These are phyloP conservation scores for Penium margaritaceum DNA, from an alignment of 139 green algal species.

Conservation along the genomic window DNA sequence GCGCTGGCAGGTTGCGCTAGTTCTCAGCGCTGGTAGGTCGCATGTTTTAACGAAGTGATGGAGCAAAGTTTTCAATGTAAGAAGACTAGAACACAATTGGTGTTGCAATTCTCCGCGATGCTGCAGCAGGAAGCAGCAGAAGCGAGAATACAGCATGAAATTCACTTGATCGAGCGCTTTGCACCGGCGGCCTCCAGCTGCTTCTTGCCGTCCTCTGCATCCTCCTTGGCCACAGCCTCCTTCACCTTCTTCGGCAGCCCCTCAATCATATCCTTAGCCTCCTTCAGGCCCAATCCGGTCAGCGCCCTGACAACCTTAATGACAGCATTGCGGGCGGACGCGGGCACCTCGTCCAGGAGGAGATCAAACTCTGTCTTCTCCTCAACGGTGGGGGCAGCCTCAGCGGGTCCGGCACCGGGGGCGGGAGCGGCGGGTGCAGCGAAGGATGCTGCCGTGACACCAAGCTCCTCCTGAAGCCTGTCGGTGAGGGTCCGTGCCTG, in stretches of 20 bases:
- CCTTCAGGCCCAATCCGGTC: slow-evolving; percentile 59
- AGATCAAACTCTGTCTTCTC: slow-evolving; percentile 43
- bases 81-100: too few relatives aligned
- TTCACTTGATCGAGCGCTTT: slow-evolving; percentile 14
- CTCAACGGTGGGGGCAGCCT: slow-evolving; percentile 20
- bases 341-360: slow-evolving; percentile 29
- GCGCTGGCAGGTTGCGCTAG: too few relatives aligned
- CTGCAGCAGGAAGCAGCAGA: too few relatives aligned
- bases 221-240: slow-evolving; percentile 48
- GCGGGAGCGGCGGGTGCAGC: slow-evolving; percentile 7
- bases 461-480: slow-evolving; percentile 32
- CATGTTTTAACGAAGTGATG: too few relatives aligned
- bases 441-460: slow-evolving; percentile 20
- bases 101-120: too few relatives aligned
- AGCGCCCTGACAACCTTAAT: slow-evolving; percentile 41
- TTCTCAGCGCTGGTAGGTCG: too few relatives aligned
- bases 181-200: slow-evolving; percentile 27
- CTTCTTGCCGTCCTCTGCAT: slow-evolving; percentile 36
- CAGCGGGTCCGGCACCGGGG: too few relatives aligned
- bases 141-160: too few relatives aligned
- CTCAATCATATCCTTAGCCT: slow-evolving; percentile 61
- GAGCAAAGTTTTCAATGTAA: too few relatives aligned
- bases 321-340: slow-evolving; percentile 21
- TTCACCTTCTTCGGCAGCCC: slow-evolving; percentile 58
- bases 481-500: slow-evolving; percentile 22